Base-by-base conservation (phyloP, 2,329 filamentous ascomycete genomes). In the Coleophoma cylindrospora region DNA sequence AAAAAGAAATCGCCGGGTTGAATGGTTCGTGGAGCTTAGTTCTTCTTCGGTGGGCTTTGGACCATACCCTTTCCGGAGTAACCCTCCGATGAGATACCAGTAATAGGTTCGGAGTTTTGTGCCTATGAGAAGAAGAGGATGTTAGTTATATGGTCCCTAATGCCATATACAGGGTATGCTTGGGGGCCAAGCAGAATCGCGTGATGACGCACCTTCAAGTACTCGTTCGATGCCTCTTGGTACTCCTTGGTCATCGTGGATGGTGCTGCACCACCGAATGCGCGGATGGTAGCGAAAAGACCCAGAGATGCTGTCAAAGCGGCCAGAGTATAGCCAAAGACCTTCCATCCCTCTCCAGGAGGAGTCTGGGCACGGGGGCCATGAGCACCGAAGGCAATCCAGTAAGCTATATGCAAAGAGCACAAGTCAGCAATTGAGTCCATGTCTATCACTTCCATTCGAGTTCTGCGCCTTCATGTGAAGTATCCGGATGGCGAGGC, bases 341-440 rank as follows among this genome's bases (percentile, higher is more conserved):
- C 78, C 70, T 85, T 91, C 73, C 82, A 80, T 72, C 79, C 80
- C 80, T 96, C 92, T 65, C 89, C 92, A 59, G 94, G 87, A 56
- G 92, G 89, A 60, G 87, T 71, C 56, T 79, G 75, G 61, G 92
- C 85, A 64, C 94, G 92, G 63, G 94, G 94, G 52, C 94, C 94
- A 74, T 99, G 94, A 67, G 91, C 86, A 60, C 94, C 94, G 69
- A 99, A 99, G 60, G 94, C 91, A 67, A 99, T 96, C 86, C 89
- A 99, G 84, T 97, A 99, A 59, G 94, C 94, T 99, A 70, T 71
- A 61, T n/a, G 44, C 52, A 49, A 47, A 44, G 5, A 14, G 36
- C 41, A 61, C 53, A 51, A 10, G 27, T 27, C 27, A 27, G 27
- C 27, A 27, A 27, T 27, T 2, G 27, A 27, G 27, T 5, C 27